Evolutionary conservation across 2,329 filamentous ascomycete genomes (phyloP), one percentile per base, ranked within the genome.

Genomic region (Diaporthe sp.): DNA sequence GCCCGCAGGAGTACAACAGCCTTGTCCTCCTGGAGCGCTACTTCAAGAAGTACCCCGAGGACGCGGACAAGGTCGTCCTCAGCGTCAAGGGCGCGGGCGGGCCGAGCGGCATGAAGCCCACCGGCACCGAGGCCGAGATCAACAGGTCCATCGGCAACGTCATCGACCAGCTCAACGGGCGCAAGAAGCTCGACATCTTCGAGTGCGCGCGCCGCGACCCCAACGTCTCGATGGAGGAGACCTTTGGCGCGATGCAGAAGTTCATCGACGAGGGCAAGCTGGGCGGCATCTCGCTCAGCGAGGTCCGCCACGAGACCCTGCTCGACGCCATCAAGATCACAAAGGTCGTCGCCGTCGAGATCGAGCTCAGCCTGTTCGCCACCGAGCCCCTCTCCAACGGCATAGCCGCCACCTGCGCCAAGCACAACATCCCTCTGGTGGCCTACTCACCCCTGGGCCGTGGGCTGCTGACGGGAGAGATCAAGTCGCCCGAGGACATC

Each of bases 21-120:
- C 82, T 92, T 77, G 88, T 89, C 31, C 84, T 94, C 12, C 83
- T 94, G 42, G 87, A 90, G 76, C 85, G 87, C 37, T 94, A 94
- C 83, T 93, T 94, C 80, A 86, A 86, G 44, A 87, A 88, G 76
- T 89, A 93, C 80, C 92, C 92, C 1, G 89, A 92, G 77, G 90
- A 93, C 77, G 91, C 91, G 10, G 85, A 88, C 68, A 90, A 91
- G 80, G 86, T 94, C n/a, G 86, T 92, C 15, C 83, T 94, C 62
- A 88, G 87, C 79, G 87, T 94, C 80, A 94, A 94, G 83, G 92
- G 92, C 39, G 89, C 87, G 10, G 51, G 85, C 44, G 81, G 87
- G 58, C 13, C 39, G 13, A 31, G 53, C 73, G 82, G 78, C 12
- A 78, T 86, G 51, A 73, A 71, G 1, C 86, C 88, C 0, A 88